Base-by-base conservation (phyloP, 1,284 basidiomycete species). In the Taiwanofungus camphoratus region DNA sequence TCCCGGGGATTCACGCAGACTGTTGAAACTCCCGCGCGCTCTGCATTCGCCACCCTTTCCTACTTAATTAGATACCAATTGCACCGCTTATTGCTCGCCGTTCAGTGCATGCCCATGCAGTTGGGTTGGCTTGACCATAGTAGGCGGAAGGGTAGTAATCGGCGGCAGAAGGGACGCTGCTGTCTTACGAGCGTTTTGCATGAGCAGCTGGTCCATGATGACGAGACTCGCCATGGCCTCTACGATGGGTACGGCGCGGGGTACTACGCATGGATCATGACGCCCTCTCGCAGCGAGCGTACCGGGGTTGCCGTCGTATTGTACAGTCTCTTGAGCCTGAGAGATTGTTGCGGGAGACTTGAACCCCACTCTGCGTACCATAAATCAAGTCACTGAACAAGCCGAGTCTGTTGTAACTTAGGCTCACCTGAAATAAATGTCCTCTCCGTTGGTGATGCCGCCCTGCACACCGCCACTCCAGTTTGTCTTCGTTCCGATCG, bases 321-420 rank as follows among this genome's bases (percentile, higher is more conserved):
- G 86, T 4, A 87, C 90, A 6, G 96, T 99, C 36, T 72, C 59
- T 67, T 99, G 96, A 36, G 84, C 75, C 66, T 92, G 93, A 13
- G 91, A 88, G 65, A 99, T 99, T 26, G 96, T 99, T 26, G 96
- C 96, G 43, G 96, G 96, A 31, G 91, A 90, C 70, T 99, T 99
- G 82, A 99, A 99, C 2, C 89, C 94, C 55, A 98, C 76, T 46
- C 91, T 93, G 59, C 12, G 30, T 21, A 39, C 15, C 29, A 21
- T 13, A 13, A 21, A 15, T 40, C 22, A 36, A 32, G 18, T 18
- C 15, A 23, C 13, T 9, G 26, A 4, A n/a, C 37, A 15, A 35
- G 21, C 19, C 36, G n/a, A 4, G 16, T 5, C 13, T 4, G n/a
- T 4, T n/a, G n/a, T n/a, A n/a, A n/a, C n/a, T n/a, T n/a, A n/a